Base-by-base conservation (phyloP, 2,329 filamentous ascomycete species). In the Sarocladium brachiariae region DNA sequence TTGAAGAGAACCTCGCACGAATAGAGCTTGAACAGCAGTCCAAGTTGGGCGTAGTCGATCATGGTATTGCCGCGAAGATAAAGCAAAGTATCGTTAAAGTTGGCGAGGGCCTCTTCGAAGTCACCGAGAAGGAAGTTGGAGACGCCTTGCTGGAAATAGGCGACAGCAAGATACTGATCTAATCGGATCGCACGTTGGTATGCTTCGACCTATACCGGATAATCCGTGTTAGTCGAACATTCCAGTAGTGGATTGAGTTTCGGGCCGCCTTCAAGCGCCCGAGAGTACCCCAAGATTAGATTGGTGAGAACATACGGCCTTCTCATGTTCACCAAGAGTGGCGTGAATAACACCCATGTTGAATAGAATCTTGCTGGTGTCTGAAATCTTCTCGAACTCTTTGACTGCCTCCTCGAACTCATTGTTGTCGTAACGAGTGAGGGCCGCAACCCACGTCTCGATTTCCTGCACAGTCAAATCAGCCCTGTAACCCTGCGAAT, bases 1-100 rank as follows among this genome's bases (percentile, higher is more conserved):
- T 99, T 99, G 76, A 99, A 99, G 23, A 99, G 76, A 2, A 96
- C 92, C 63, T 99, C 93, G 71, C 93, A 99, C 1, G 93, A 96
- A 68, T 92, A 97, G 10, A 99, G 75, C 68, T 95, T 96, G 75
- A 97, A 99, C 53, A 95, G 86, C 39, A 99, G 79, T 18, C 93
- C 93, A 46, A 99, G 71, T 67, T 99, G 93, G 54, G 95, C 89
- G 68, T 99, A 99, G 69, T 99, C 91, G 69, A 99, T 99, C 71
- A 93, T 89, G 51, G 89, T 91, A 73, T 99, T 97, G 55, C 93
- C 93, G 62, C 93, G 83, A 41, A 99, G 79, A 68, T 97, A 97
- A 37, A 96, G 74, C 35, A 99, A 76, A 0, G 93, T 96, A 64
- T 99, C 93, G 73, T 99, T 99, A 78, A 99, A 99, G 71, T 97